A percentile compares a stretch with the other conserved stretches of the same genome.
Evolutionary conservation across 2,329 filamentous ascomycete species (phyloP).

Genomic region (Colletotrichum theobromicola): DNA sequence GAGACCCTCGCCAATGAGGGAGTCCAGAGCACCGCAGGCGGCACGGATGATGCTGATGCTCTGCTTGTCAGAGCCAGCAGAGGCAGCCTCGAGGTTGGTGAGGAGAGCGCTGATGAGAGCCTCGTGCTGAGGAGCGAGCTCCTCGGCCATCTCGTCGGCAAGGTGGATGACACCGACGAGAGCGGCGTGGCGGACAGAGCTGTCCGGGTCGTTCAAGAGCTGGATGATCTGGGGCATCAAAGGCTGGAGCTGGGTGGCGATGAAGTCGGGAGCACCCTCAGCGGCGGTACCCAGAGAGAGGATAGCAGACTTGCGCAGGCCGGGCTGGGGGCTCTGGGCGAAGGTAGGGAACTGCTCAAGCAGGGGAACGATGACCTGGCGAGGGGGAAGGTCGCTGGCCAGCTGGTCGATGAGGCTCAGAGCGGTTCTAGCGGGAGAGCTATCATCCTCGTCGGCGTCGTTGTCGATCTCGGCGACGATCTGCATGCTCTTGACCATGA

Average conservation of each 20-base stretch:
- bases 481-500: slow-evolving; percentile 86
- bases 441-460: slow-evolving; percentile 75
- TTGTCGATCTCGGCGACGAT: slow-evolving; percentile 90
- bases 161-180: slow-evolving; percentile 87
- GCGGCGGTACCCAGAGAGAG: slow-evolving; percentile 92
- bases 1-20: slow-evolving; percentile 86
- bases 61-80: slow-evolving; percentile 72
- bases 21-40: slow-evolving; percentile 88
- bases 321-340: slow-evolving; percentile 74
- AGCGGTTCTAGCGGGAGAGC: slow-evolving; percentile 84
- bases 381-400: slow-evolving; percentile 85
- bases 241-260: slow-evolving; percentile 86
- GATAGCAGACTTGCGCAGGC: slow-evolving; percentile 88
- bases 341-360: slow-evolving; percentile 86
- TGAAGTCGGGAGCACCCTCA: slow-evolving; percentile 96
- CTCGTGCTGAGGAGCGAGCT: slow-evolving; percentile 85
- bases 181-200: slow-evolving; percentile 84
- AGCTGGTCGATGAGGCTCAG: slow-evolving; percentile 89
- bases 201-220: slow-evolving; percentile 83
- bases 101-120: slow-evolving; percentile 83
- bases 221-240: slow-evolving; percentile 86
- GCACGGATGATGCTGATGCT: slow-evolving; percentile 87
- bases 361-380: slow-evolving; percentile 91
- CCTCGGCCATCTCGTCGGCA: slow-evolving; percentile 91
- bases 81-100: slow-evolving; percentile 86